Percentiles rank a stretch among this genome's conserved stretches.
Evolutionary conservation across 2,329 filamentous ascomycete genomes (phyloP).

Genomic region (Trichophyton rubrum): DNA sequence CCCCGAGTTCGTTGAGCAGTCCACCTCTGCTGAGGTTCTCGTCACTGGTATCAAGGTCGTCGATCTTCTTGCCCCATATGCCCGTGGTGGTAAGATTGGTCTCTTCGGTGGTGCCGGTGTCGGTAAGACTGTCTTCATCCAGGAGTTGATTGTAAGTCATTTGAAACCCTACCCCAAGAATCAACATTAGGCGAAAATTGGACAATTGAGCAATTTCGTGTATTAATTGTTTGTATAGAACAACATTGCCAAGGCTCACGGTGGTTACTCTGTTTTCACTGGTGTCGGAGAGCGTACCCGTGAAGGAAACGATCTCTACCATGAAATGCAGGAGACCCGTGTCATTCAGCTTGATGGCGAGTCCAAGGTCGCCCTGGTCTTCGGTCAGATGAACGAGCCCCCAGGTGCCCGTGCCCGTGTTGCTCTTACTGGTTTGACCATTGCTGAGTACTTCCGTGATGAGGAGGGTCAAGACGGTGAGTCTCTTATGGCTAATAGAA

Average conservation of each 20-base stretch:
- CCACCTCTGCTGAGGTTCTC: conserved; percentile 88
- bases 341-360: conserved; percentile 99
- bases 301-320: conserved; percentile 99
- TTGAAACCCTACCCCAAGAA: neutral
- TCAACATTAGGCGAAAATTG: neutral
- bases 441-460: conserved; percentile 66
- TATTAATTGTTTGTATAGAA: conserved; percentile 44
- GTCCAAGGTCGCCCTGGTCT: conserved; percentile 98
- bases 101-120: conserved; percentile 99
- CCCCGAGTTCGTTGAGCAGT: conserved; percentile 87
- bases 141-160: conserved; percentile 78
- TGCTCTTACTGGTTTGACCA: conserved; percentile 70
- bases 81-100: conserved; percentile 99
- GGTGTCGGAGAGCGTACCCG: conserved; percentile 99
- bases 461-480: conserved; percentile 75
- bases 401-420: conserved; percentile 99
- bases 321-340: conserved; percentile 99
- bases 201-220: neutral
- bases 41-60: conserved; percentile 99
- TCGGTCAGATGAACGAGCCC: conserved; percentile 99
- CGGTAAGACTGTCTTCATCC: conserved; percentile 99
- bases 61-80: conserved; percentile 95
- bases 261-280: conserved; percentile 99
- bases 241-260: conserved; percentile 99
- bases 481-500: conserved; percentile 16